Percentiles rank a stretch among this genome's conserved stretches.
phyloP scores from a whole-genome alignment of 106 monocot species.

The Chionographis japonica region DNA sequence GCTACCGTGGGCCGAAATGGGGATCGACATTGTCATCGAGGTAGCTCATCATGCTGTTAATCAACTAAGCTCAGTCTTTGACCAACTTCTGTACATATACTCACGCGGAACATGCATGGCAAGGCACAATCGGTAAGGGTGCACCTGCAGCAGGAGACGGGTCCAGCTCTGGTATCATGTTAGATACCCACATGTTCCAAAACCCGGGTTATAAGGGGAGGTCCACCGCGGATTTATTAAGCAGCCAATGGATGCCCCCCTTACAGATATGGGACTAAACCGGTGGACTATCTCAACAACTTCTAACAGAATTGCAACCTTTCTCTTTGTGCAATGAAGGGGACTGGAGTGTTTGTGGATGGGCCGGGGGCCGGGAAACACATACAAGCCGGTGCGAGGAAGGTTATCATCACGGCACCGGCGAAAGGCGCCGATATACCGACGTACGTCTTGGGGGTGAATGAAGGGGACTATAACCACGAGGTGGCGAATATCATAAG shows the following conservation, averaged over 20 bases:
- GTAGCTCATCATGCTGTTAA: constrained; percentile 14
- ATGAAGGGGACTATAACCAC: constrained; percentile 82
- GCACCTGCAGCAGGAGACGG: neutral
- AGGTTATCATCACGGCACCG: constrained; percentile 96
- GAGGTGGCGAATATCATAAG: constrained; percentile 81
- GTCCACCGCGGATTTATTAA: no score
- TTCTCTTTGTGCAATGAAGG: constrained; percentile 31
- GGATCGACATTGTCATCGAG: constrained; percentile 99
- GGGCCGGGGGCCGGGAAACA: constrained; percentile 98
- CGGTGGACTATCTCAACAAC: no score
- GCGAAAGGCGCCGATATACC: constrained; percentile 97
- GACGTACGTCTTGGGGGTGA: constrained; percentile 91
- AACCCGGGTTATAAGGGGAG: no score
- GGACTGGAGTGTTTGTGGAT: constrained; percentile 98
- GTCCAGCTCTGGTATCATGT: no score
- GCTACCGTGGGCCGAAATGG: constrained; percentile 95
- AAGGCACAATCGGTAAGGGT: no score
- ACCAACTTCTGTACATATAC: neutral
- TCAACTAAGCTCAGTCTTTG: neutral
- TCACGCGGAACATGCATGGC: no score
- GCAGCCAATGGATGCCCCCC: no score
- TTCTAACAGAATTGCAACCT: neutral
- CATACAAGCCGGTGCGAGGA: constrained; percentile 96
- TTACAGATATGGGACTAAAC: no score
- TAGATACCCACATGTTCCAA: no score